These are phyloP conservation scores for Ustilago nuda DNA, from an alignment of 1,284 basidiomycete genomes.

Conservation along the genomic window DNA sequence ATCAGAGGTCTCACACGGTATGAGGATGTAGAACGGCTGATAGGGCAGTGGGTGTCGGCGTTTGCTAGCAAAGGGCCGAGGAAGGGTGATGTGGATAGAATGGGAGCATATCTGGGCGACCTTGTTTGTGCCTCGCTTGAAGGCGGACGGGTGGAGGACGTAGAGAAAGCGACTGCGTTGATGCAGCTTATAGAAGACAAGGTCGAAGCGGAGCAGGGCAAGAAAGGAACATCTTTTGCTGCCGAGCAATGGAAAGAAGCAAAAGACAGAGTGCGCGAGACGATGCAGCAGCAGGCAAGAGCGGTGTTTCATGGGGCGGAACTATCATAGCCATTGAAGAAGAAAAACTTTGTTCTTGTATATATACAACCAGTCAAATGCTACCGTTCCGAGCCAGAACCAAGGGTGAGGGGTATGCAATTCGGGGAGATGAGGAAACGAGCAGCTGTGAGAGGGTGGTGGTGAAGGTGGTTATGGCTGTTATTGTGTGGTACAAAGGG, in stretches of 20 bases:
- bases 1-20: conserved; percentile 35
- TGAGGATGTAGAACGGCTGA: conserved; percentile 22
- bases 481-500: background rate
- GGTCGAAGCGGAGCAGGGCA: background rate
- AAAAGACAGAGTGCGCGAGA: conserved; percentile 7
- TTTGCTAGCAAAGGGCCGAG: conserved; percentile 46
- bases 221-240: background rate
- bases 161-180: conserved; percentile 21
- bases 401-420: background rate
- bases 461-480: background rate
- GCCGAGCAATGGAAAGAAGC: conserved; percentile 23
- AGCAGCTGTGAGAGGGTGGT: background rate
- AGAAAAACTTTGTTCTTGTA: background rate
- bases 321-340: background rate
- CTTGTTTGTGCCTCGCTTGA: conserved; percentile 8
- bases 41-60: conserved; percentile 47
- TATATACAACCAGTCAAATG: background rate
- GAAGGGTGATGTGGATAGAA: conserved; percentile 47
- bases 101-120: conserved; percentile 31
- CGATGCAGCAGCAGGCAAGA: conserved; percentile 16
- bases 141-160: conserved; percentile 19
- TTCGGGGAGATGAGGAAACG: background rate
- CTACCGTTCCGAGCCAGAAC: too few species aligned
- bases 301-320: conserved; percentile 24
- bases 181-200: conserved; percentile 13